Conservation (phyloP, 306 rosid species). For the Benincasa hispida region DNA sequence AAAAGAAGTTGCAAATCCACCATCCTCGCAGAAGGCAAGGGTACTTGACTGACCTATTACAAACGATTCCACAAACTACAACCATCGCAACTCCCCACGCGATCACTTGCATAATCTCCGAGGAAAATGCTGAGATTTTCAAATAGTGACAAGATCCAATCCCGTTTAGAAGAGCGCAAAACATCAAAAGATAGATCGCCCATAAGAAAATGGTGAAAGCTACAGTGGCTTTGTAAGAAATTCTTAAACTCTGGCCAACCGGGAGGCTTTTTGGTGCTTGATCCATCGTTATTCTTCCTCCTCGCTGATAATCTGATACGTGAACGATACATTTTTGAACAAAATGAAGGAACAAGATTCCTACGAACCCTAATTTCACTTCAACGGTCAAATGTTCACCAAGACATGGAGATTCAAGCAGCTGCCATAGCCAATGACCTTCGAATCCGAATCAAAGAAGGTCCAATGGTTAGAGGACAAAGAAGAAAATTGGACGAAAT, state of each 20-base stretch:
- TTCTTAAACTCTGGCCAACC: conserved; percentile 15
- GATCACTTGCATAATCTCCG: conserved; percentile 39
- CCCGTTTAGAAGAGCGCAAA: conserved; percentile 28
- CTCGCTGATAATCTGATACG: conserved; percentile 11
- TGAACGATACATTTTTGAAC: conserved; percentile 7
- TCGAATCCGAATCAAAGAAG: no score
- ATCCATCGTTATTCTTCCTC: conserved; percentile 15
- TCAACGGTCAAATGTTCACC: no score
- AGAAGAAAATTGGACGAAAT: no score
- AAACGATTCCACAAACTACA: conserved; percentile 23
- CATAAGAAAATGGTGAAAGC: conserved; percentile 29
- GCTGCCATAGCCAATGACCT: no score
- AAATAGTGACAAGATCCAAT: conserved; percentile 28
- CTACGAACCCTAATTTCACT: conserved; percentile 31
- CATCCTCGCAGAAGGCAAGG: conserved; percentile 65
- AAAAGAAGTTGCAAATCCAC: conserved; percentile 62
- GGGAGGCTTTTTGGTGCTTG: conserved; percentile 14
- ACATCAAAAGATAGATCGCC: conserved; percentile 23
- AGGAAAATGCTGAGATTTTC: conserved; percentile 19
- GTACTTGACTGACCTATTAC: conserved; percentile 17
- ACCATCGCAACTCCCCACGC: conserved; percentile 36
- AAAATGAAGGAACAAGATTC: conserved; percentile 24
- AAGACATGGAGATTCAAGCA: no score
- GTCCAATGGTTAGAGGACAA: no score
- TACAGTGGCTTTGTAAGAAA: conserved; percentile 35